These are phyloP conservation scores for Penicillium pulvis DNA, from an alignment of 495 filamentous ascomycete genomes.

Conservation along the genomic window DNA sequence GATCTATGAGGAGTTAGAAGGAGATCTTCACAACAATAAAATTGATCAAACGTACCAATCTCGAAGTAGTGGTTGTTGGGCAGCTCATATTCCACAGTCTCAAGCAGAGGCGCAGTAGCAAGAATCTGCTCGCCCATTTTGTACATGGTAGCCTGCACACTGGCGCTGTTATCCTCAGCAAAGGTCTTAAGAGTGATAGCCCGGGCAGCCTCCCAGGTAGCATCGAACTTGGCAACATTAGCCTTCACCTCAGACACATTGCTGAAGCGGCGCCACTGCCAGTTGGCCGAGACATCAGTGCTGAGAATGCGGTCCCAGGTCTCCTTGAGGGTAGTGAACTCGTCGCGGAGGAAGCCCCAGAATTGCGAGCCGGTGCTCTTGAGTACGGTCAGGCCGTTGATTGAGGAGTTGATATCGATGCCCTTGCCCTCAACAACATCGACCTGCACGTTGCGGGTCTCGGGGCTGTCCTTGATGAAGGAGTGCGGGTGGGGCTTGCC, in stretches of 20 bases:
- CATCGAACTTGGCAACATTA: conserved; percentile 68
- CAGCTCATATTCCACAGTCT: conserved; percentile 76
- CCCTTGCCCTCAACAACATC: conserved; percentile 58
- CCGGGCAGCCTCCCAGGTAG: conserved; percentile 73
- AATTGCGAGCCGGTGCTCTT: conserved; percentile 98
- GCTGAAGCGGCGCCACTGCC: conserved; percentile 78
- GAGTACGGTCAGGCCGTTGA: conserved; percentile 79
- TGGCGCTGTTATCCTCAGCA: conserved; percentile 86
- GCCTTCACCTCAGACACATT: conserved; percentile 67
- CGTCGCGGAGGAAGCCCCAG: conserved; percentile 89
- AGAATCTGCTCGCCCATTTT: conserved; percentile 94
- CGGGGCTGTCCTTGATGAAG: conserved; percentile 86
- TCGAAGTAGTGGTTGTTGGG: conserved; percentile 99
- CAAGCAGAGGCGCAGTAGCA: conserved; percentile 67
- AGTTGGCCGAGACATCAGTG: conserved; percentile 84
- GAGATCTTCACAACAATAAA: background rate
- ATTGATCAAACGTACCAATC: conserved; percentile 62
- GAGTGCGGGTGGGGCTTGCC: conserved; percentile 95
- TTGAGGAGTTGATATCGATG: conserved; percentile 70
- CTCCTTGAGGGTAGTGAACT: conserved; percentile 88
- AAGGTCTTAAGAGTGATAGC: conserved; percentile 88
- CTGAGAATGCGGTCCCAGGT: conserved; percentile 93
- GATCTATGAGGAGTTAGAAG: conserved; percentile 54
- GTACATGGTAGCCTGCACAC: conserved; percentile 97
- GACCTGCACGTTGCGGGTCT: conserved; percentile 66